Conservation (phyloP, 371 early-diverging fungal species). For the Apophysomyces trapeziformis region DNA sequence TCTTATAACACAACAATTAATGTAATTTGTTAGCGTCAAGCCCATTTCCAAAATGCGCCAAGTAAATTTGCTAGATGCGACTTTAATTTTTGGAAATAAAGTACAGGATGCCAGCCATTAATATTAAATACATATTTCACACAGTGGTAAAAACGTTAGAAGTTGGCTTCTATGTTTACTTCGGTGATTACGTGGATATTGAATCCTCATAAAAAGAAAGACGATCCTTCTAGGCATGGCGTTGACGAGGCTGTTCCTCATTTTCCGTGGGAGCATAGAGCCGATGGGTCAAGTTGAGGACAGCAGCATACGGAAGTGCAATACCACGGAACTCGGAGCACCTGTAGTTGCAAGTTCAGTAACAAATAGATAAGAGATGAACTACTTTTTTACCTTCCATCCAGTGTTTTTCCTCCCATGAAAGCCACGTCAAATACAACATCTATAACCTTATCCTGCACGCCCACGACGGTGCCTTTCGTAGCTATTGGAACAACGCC, state of each 20-base stretch:
- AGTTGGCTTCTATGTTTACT: not conserved
- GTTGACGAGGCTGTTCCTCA: not conserved
- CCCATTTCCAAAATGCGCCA: too few species aligned
- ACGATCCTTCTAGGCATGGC: not conserved
- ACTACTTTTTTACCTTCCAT: slow-evolving; percentile 56
- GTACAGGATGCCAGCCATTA: too few species aligned
- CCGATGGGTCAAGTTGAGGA: slow-evolving; percentile 65
- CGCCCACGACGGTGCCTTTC: slow-evolving; percentile 85
- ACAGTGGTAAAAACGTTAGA: not conserved
- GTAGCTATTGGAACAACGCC: slow-evolving; percentile 83
- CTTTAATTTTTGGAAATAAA: too few species aligned
- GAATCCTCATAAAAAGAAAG: too few species aligned
- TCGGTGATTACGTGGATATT: too few species aligned
- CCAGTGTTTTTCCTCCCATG: slow-evolving; percentile 79
- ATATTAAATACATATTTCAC: not conserved
- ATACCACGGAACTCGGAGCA: slow-evolving; percentile 74
- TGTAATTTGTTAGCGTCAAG: too few species aligned
- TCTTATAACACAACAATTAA: too few species aligned
- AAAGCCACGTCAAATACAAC: slow-evolving; percentile 86
- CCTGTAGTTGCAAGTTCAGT: slow-evolving; percentile 28
- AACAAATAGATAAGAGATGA: slow-evolving; percentile 15
- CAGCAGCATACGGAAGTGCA: slow-evolving; percentile 57
- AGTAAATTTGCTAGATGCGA: too few species aligned
- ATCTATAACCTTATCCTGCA: slow-evolving; percentile 75
- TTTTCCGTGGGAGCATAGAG: slow-evolving; percentile 13